Base-by-base conservation (phyloP, 495 filamentous ascomycete species). In the Oidiodendron maius region DNA sequence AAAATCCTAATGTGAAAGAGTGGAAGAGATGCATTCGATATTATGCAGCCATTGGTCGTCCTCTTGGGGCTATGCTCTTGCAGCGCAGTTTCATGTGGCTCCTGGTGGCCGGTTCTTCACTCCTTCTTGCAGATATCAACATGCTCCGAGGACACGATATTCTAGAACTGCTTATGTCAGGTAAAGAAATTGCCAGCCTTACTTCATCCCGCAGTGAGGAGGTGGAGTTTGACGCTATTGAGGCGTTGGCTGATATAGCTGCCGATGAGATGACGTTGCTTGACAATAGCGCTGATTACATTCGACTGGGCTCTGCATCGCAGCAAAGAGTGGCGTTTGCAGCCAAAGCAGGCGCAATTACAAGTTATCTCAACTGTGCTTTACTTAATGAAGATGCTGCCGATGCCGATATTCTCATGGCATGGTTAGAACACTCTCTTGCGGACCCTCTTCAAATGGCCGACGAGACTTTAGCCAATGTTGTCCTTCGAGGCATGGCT, bases 21-120 rank as follows among this genome's bases (percentile, higher is more conserved):
- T 98, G 93, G 93, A 91, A 82, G 61, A 77, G 78, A 51, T 90
- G 83, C 64, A 69, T 83, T 15, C 81, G 82, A n/a, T 83, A 87
- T 38, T 97, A 98, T 63, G 81, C 89, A 21, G 75, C 78, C 8
- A 72, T 78, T 46, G 86, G 85, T 11, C 80, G 86, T 13, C 91
- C 93, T 2, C 64, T 97, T 24, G 90, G 93, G 3, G 89, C 89
- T n/a, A 91, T 96, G 86, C 69, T 96, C 6, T 65, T 98, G 13
- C 89, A 90, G 61, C 80, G 85, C 58, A 87, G 80, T 43, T 90
- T 90, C 61, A 91, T 91, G 80, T 81, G 78, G 60, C 78, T 97
- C 40, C 72, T 94, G 21, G 83, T 88, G 45, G 81, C 88, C 4
- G 82, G 77, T 44, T 87, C 86, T n/a, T 84, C 85, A 6, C 69